These are phyloP conservation scores for Zymoseptoria ardabiliae DNA, from an alignment of 2,329 filamentous ascomycete genomes.

Conservation along the genomic window DNA sequence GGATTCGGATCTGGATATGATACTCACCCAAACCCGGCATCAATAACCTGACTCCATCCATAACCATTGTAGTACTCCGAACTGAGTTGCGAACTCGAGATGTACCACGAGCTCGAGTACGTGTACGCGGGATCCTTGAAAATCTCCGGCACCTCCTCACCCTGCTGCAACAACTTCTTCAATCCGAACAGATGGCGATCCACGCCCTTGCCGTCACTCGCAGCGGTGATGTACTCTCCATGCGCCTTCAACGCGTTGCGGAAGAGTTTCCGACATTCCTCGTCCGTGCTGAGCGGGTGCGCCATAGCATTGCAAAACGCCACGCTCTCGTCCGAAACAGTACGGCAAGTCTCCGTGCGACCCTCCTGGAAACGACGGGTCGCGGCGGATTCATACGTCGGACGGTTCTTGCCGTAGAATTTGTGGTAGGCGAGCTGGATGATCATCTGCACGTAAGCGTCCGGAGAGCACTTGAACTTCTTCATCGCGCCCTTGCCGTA, in stretches of 20 bases:
- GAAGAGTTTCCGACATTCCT: slow-evolving; percentile 67
- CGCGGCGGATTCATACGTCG: slow-evolving; percentile 94
- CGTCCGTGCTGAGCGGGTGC: slow-evolving; percentile 56
- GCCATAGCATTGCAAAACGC: slow-evolving; percentile 84
- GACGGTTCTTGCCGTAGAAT: slow-evolving; percentile 97
- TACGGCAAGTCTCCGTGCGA: slow-evolving; percentile 90
- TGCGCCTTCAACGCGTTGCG: slow-evolving; percentile 74
- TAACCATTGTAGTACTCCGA: slow-evolving; percentile 99
- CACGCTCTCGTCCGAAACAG: slow-evolving; percentile 82
- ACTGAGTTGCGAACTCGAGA: slow-evolving; percentile 82
- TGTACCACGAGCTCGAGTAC: slow-evolving; percentile 83
- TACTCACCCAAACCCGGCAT: slow-evolving; percentile 72
- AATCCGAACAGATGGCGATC: slow-evolving; percentile 96
- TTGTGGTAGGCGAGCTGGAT: slow-evolving; percentile 98
- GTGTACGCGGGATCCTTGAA: slow-evolving; percentile 79
- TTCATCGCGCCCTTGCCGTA: slow-evolving; percentile 99
- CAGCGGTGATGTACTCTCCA: slow-evolving; percentile 82
- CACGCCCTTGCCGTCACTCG: slow-evolving; percentile 85
- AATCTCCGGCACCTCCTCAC: slow-evolving; percentile 72
- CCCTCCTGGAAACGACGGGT: slow-evolving; percentile 94
- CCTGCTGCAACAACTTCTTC: slow-evolving; percentile 77
- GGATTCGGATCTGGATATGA: background rate
- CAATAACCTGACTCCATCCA: slow-evolving; percentile 96
- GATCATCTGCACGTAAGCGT: slow-evolving; percentile 96
- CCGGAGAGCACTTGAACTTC: slow-evolving; percentile 97